These are phyloP conservation scores for Calocybe indica DNA, from an alignment of 768 basidiomycete species.

Conservation along the genomic window DNA sequence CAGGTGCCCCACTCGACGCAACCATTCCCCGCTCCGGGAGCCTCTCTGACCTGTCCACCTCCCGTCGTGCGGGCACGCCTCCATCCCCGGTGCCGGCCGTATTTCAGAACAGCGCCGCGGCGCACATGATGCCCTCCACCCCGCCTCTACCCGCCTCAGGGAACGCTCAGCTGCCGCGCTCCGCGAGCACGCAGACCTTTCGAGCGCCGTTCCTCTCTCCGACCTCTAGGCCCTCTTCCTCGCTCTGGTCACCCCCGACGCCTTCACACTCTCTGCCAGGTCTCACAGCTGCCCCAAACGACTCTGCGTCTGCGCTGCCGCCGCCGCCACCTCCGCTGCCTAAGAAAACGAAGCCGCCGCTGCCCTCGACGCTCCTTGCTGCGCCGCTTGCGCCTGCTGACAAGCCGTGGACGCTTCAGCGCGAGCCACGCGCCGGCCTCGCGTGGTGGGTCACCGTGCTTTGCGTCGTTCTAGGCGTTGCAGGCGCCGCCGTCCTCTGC, in stretches of 20 bases:
- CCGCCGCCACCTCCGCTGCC: no score
- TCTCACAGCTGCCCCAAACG: constrained; percentile 8
- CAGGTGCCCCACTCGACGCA: not conserved
- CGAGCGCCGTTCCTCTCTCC: constrained; percentile 68
- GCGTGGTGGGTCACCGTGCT: constrained; percentile 45
- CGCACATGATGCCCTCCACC: constrained; percentile 21
- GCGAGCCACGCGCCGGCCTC: constrained; percentile 22
- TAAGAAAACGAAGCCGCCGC: no score
- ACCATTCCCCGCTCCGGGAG: constrained; percentile 14
- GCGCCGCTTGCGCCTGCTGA: constrained; percentile 40
- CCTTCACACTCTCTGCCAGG: constrained; percentile 19
- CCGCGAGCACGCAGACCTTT: constrained; percentile 41
- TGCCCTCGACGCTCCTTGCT: constrained; percentile 8
- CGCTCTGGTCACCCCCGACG: constrained; percentile 40
- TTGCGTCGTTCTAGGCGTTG: constrained; percentile 49
- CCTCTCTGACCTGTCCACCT: constrained; percentile 27
- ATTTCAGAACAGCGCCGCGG: constrained; percentile 41
- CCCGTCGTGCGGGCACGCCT: constrained; percentile 33
- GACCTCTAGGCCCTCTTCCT: constrained; percentile 55
- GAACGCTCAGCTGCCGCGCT: constrained; percentile 28
- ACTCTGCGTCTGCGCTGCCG: not conserved
- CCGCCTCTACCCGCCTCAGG: not conserved
- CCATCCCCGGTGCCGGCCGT: constrained; percentile 23
- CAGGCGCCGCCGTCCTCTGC: constrained; percentile 44
- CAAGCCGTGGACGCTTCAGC: constrained; percentile 16